phyloP scores from a whole-genome alignment of 2,329 filamentous ascomycete genomes.

The Aspergillus hortae region DNA sequence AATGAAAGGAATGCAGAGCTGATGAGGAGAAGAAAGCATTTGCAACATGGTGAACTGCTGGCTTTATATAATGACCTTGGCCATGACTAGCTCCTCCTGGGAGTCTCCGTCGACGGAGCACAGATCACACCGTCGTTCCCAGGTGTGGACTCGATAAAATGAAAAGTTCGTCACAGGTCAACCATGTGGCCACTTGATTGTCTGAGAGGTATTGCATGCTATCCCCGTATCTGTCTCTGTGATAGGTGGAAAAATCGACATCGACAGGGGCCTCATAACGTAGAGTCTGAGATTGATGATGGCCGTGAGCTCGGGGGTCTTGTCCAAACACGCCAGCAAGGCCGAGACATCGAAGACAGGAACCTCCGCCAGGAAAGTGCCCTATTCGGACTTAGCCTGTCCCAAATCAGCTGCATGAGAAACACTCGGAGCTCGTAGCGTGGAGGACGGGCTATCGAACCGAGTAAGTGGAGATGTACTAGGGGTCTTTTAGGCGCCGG shows the following conservation, averaged over 20 bases:
- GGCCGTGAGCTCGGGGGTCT: constrained; percentile 10
- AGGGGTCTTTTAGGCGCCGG: constrained; percentile 20
- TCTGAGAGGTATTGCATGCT: constrained; percentile 10
- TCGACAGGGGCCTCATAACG: constrained; percentile 12
- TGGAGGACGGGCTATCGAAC: constrained; percentile 6
- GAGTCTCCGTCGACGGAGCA: constrained; percentile 5
- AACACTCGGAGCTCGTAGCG: constrained; percentile 3
- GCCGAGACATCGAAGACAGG: constrained; percentile 3
- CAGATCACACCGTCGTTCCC: constrained; percentile 9
- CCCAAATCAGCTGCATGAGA: constrained; percentile 11
- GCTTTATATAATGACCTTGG: constrained; percentile 12
- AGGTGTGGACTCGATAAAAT: constrained; percentile 6
- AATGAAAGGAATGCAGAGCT: constrained; percentile 29
- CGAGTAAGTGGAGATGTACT: constrained; percentile 9
- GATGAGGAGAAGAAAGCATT: constrained; percentile 17
- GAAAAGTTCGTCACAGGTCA: constrained; percentile 13
- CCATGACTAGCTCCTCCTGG: background rate
- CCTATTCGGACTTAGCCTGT: constrained; percentile 13
- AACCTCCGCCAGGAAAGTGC: constrained; percentile 10
- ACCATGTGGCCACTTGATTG: constrained; percentile 18
- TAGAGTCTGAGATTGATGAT: constrained; percentile 30
- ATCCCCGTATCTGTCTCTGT: constrained; percentile 8
- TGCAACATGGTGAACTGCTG: constrained; percentile 1
- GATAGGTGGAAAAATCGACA: constrained; percentile 25
- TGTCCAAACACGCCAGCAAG: constrained; percentile 7